Evolutionary conservation across 176 grass and related monocot species (phyloP).

Genomic region (Ananas comosus): DNA sequence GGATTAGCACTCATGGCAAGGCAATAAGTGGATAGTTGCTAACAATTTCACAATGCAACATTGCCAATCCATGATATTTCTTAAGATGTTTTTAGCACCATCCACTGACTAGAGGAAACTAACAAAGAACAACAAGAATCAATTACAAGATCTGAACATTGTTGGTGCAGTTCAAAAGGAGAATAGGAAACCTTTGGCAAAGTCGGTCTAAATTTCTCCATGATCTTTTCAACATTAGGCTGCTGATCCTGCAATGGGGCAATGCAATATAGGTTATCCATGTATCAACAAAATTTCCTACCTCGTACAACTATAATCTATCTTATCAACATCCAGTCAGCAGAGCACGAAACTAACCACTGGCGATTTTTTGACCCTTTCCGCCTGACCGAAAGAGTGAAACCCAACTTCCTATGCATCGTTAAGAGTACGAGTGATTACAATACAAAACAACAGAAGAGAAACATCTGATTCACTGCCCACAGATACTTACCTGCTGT

Average conservation of each 20-base stretch:
- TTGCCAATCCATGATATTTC: not conserved
- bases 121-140: conserved; percentile 2
- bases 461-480: not conserved
- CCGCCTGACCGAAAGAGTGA: conserved; percentile 25
- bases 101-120: not conserved
- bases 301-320: not conserved
- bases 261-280: not conserved
- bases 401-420: conserved; percentile 43
- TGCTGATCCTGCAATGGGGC: conserved; percentile 7
- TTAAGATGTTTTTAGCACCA: not conserved
- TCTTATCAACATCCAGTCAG: not conserved
- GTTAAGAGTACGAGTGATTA: not conserved
- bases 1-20: too few species aligned
- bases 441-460: conserved; percentile 12
- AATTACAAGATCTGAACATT: not conserved
- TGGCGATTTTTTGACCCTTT: conserved; percentile 20
- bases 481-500: conserved; percentile 42
- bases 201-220: conserved; percentile 11
- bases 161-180: not conserved
- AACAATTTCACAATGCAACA: not conserved
- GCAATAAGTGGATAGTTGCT: too few species aligned
- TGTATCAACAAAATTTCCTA: not conserved
- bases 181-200: conserved; percentile 16
- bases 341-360: conserved; percentile 27
- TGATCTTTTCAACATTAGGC: conserved; percentile 13